Evolutionary conservation across 169 alveolate genomes (phyloP), one percentile per base, ranked within the genome.

Genomic region (Eimeria falciformis): DNA sequence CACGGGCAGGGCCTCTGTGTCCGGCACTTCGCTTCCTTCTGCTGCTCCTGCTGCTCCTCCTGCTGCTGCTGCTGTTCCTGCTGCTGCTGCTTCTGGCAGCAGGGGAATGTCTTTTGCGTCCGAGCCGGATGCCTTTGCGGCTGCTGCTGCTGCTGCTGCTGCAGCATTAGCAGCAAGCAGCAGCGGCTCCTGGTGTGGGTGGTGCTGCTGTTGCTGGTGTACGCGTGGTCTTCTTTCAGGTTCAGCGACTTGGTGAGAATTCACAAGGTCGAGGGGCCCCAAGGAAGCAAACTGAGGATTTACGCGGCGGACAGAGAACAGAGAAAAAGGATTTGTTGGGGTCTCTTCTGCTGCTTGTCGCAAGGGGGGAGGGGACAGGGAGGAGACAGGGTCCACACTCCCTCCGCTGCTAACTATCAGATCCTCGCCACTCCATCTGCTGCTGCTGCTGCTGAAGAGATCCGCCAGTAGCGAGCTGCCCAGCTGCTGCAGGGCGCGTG

Each of bases 221-320:
- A 62, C n/a, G 12, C 73, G 73, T 18, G 73, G 73, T n/a, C 73
- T 62, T n/a, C 73, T 62, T 62, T 62, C 73, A 29, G 73, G 73
- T 62, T 62, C 73, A n/a, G 73, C 37, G 12, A n/a, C 73, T 14
- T 18, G 11, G 33, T 9, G 17, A n/a, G 73, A 9, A 2, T 12
- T 12, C 6, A 14, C 17, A 14, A 62, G 73, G 37, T 29, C 73
- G n/a, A 62, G 1, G 1, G 73, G 73, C 0, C 29, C 37, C 73
- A 9, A 29, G n/a, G 73, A 18, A n/a, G 73, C 73, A n/a, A 62
- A 9, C 0, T 62, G 37, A 18, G 73, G 73, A n/a, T 62, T n/a
- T 14, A 62, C 73, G 12, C 73, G 17, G 73, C n/a, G 73, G 6
- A 62, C n/a, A 9, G 73, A 18, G 25, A 62, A 62, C 25, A 62